Evolutionary conservation across 208 protist genomes (phyloP).

Genomic region (Lotmaria passim): DNA sequence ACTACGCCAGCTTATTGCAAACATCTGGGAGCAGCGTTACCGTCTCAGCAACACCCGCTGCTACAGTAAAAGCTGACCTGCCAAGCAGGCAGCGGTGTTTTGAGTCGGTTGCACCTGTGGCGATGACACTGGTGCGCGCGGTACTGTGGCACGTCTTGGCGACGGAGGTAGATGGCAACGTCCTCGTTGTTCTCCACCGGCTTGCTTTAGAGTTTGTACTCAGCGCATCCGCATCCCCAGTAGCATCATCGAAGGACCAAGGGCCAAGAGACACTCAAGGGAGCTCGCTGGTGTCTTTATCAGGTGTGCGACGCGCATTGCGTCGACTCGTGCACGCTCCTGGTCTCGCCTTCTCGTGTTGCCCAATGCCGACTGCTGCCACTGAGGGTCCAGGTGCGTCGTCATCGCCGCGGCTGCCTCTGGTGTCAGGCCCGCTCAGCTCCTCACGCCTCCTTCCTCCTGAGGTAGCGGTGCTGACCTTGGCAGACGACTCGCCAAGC

Average conservation of each 20-base stretch:
- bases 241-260: background rate
- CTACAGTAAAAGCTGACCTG: background rate
- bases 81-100: background rate
- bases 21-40: no score
- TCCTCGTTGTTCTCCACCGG: conserved; percentile 27
- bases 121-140: conserved; percentile 32
- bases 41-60: background rate
- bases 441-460: conserved; percentile 19
- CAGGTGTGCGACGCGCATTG: background rate
- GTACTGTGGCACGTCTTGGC: conserved; percentile 57
- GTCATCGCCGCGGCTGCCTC: background rate
- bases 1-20: conserved; percentile 3
- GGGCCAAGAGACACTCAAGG: background rate
- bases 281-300: background rate
- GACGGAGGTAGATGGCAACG: conserved; percentile 57
- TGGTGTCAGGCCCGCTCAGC: conserved; percentile 2
- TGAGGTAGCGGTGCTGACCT: conserved; percentile 9
- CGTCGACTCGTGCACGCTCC: conserved; percentile 1
- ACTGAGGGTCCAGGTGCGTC: background rate
- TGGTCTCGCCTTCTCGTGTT: conserved; percentile 11
- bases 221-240: background rate
- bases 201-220: conserved; percentile 35
- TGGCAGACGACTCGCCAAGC: background rate
- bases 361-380: background rate
- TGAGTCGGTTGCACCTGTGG: background rate